Evolutionary conservation across 2,329 filamentous ascomycete genomes (phyloP).

Genomic region (Pseudogymnoascus sp.): DNA sequence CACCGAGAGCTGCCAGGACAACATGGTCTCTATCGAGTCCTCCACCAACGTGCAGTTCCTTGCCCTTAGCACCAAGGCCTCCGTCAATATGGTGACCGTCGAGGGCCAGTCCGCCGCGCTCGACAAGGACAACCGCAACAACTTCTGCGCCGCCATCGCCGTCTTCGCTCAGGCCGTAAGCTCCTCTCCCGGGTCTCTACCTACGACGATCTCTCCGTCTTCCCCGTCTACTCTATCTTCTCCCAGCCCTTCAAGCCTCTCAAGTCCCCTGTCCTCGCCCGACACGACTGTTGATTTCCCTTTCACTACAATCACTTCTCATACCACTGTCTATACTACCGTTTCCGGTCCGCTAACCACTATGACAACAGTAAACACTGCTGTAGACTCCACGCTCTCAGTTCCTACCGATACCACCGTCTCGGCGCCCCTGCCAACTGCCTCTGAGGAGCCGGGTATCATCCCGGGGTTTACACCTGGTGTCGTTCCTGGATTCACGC

Average conservation of each 20-base stretch:
- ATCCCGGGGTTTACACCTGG: neutral
- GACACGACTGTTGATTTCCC: neutral
- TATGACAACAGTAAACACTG: neutral
- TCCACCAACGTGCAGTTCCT: constrained; percentile 52
- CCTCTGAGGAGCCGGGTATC: neutral
- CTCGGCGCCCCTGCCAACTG: neutral
- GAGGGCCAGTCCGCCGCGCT: constrained; percentile 46
- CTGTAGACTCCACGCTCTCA: neutral
- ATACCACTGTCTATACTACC: neutral
- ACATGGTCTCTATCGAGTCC: constrained; percentile 67
- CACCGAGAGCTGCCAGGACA: constrained; percentile 63
- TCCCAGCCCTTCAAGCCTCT: neutral
- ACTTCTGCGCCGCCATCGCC: constrained; percentile 55
- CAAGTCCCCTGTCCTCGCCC: neutral
- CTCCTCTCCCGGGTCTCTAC: neutral
- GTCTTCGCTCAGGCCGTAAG: constrained; percentile 32
- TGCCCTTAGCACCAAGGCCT: constrained; percentile 66
- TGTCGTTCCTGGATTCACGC: neutral
- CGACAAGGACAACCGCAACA: constrained; percentile 56
- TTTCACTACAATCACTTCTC: neutral
- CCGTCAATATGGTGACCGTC: constrained; percentile 62
- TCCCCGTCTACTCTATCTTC: neutral
- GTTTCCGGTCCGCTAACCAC: neutral
- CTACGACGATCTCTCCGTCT: neutral
- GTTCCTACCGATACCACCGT: neutral